A percentile compares a stretch with the other conserved stretches of the same genome.
Conservation (phyloP, 2,329 filamentous ascomycete species). For the Talaromyces sp. region DNA sequence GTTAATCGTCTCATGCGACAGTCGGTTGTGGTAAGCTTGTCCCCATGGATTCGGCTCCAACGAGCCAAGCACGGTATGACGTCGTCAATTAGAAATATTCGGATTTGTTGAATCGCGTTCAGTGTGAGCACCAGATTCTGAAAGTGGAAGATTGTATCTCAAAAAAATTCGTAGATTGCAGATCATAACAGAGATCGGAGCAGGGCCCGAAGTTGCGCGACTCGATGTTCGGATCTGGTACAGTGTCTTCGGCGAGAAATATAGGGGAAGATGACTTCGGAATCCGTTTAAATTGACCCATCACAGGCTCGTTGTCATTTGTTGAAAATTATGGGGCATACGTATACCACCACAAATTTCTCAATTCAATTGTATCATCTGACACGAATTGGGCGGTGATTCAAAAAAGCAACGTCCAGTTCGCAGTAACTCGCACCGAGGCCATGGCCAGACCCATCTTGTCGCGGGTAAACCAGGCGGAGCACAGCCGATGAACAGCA, state of each 20-base stretch:
- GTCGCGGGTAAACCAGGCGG: slow-evolving; percentile 12
- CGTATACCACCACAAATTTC: neutral
- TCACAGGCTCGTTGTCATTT: neutral
- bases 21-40: neutral
- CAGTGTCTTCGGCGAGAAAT: slow-evolving; percentile 1
- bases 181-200: slow-evolving; percentile 3
- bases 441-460: neutral
- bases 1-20: neutral
- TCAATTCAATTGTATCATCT: slow-evolving; percentile 8
- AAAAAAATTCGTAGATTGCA: slow-evolving; percentile 7
- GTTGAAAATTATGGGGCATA: neutral
- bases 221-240: neutral
- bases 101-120: neutral
- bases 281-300: neutral
- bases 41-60: neutral
- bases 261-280: neutral
- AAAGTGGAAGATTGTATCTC: neutral
- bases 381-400: neutral
- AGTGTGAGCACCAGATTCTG: neutral
- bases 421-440: slow-evolving; percentile 2
- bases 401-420: neutral
- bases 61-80: slow-evolving; percentile 4
- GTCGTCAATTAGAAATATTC: neutral
- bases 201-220: neutral
- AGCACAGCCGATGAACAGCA: neutral